Evolutionary conservation across 805 yeast genomes (phyloP), one percentile per base, ranked within the genome.

Genomic region (Lachancea sp.): DNA sequence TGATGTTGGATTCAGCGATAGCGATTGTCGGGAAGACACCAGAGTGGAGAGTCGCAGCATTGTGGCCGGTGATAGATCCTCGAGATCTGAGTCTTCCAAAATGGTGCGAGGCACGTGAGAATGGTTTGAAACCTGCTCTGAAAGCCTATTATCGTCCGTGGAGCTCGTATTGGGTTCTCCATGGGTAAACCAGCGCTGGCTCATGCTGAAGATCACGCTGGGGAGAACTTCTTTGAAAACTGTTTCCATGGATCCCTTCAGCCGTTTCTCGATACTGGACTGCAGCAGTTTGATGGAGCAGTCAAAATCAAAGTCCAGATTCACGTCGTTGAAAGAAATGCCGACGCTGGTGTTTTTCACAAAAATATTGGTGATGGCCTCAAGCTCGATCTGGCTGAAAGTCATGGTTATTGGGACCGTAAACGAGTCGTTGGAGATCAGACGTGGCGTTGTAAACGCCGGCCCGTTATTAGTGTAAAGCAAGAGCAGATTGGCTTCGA

Each of bases 1-100:
- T 9, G 56, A 55, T 1, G 85, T 80, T 0, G 85, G 74, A 20
- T 76, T 72, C 39, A 91, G 63, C n/a, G 85, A 78, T 49, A 91
- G 70, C 0, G 97, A 86, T 52, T 85, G 88, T 51, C 96, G 76
- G 1, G 91, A 80, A 13, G 82, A 78, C 39, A 79, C 76, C 47
- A 91, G 68, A 3, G 85, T 74, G 0, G 85, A 75, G 12, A 90
- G 70, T 56, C 83, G 74, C 58, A 80, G 70, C 72, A 81, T 74
- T 51, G 80, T 82, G 9, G 82, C 81, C 2, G 86, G 78, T 3
- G 85, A 75, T 15, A 82, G 69, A 41, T 78, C 77, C 19, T 55
- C 60, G 20, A 58, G 42, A 41, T 63, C 67, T 3, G 45, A 43
- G 19, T 57, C 63, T 29, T 60, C 67, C 11, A 59, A 48, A 3